Evolutionary conservation across 768 basidiomycete genomes (phyloP).

Genomic region (Mycena haematopus): DNA sequence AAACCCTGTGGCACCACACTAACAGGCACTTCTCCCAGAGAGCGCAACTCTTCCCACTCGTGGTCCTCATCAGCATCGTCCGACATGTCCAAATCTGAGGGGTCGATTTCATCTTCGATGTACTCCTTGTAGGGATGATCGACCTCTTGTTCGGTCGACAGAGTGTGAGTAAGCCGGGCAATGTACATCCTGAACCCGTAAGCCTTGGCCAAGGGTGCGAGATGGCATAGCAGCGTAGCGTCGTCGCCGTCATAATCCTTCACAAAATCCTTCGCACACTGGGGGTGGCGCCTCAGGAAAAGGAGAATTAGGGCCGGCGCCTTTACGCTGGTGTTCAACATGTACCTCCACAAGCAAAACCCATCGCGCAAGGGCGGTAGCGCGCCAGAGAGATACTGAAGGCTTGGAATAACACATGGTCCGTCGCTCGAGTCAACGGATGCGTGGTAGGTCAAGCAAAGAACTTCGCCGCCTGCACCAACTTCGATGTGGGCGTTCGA

Average conservation of each 20-base stretch:
- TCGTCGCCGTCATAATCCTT: too few species aligned
- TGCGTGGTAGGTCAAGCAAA: too few species aligned
- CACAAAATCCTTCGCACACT: not conserved
- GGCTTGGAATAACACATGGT: not conserved
- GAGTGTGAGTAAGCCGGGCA: not conserved
- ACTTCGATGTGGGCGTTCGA: too few species aligned
- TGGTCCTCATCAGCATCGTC: not conserved
- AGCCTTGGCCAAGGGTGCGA: constrained; percentile 15
- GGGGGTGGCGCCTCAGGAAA: not conserved
- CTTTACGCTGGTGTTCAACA: not conserved
- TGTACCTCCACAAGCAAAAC: constrained; percentile 8
- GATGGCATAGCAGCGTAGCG: constrained; percentile 9
- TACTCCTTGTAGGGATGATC: constrained; percentile 14
- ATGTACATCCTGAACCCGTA: constrained; percentile 18
- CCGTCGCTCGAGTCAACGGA: too few species aligned
- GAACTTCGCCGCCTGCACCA: too few species aligned
- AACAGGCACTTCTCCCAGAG: constrained; percentile 10
- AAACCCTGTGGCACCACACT: not conserved
- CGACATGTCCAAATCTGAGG: not conserved
- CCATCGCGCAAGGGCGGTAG: constrained; percentile 4
- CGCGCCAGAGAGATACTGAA: constrained; percentile 1
- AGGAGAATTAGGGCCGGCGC: not conserved
- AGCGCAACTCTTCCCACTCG: constrained; percentile 1
- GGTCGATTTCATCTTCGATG: not conserved
- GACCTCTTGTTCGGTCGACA: constrained; percentile 4